Evolutionary conservation across 129 eudicot genomes (phyloP), one percentile per base, ranked within the genome.

Genomic region (Artemisia argyi): DNA sequence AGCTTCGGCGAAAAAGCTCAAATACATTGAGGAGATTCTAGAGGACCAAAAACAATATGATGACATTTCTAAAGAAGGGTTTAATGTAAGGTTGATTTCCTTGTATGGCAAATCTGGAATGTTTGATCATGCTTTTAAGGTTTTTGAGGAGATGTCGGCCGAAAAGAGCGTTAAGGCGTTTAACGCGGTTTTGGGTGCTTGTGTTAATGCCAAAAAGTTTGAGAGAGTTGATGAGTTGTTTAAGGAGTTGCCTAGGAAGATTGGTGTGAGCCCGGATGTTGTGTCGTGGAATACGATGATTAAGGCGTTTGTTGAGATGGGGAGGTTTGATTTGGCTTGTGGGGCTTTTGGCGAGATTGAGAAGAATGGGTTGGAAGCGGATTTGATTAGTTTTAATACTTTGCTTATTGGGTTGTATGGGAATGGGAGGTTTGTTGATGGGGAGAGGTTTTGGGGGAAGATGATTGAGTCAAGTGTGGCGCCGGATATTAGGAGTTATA

Each of bases 141-240:
- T 88, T 88, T 88, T 88, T 75, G 95, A 83, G 16, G 95, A 88
- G 81, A 80, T 88, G 95, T 85, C 91, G 57, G 85, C 3, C 42
- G 77, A 69, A 80, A 83, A 77, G 3, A 83, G 86, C 10, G 78
- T 85, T 15, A 54, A 49, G 13, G 81, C 90, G 7, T 80, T 88
- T 49, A 85, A 88, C 78, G 91, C 91, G 44, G 87, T 90, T 30
- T 66, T 90, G 56, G 70, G 80, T 5, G 93, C 96, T 12, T 84
- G 85, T 24, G 78, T 83, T 8, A 67, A 46, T n/a, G 69, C 93
- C 0, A 72, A 76, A 73, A 63, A 70, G 13, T 84, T 64, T 17
- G 85, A 83, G 49, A 74, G 71, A 65, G 42, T 83, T 52, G 68
- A 35, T 0, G 83, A 68, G 75, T 0, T 83, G 10, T 80, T 84